Conservation (phyloP, 352 stramenopile species). For the Globisporangium iwayamae region DNA sequence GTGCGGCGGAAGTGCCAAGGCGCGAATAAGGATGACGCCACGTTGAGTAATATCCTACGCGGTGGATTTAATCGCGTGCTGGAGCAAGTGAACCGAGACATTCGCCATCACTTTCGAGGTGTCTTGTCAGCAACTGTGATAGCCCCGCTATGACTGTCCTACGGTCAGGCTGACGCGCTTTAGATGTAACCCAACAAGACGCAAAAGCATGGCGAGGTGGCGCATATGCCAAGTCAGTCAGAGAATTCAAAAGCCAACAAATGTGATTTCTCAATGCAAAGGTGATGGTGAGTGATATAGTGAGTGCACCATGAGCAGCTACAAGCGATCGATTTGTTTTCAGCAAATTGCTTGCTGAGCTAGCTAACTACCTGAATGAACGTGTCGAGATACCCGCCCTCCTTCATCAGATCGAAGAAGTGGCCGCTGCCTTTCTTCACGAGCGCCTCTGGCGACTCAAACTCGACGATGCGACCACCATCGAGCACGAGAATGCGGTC, state of each 20-base stretch:
- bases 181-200: background rate
- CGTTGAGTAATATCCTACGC: background rate
- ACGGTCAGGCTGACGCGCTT: background rate
- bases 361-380: background rate
- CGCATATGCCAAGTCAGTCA: background rate
- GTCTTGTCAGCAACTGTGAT: slow-evolving; percentile 35
- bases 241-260: background rate
- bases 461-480: slow-evolving; percentile 1
- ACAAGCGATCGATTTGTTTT: background rate
- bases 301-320: background rate
- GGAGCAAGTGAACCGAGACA: slow-evolving; percentile 52
- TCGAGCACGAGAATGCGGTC: slow-evolving; percentile 54
- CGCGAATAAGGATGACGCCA: slow-evolving; percentile 16
- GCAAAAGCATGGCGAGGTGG: background rate
- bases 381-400: background rate
- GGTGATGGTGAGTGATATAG: background rate
- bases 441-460: background rate
- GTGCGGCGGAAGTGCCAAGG: slow-evolving; percentile 54
- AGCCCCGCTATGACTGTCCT: slow-evolving; percentile 30
- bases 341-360: background rate
- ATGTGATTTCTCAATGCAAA: background rate
- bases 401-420: slow-evolving; percentile 4
- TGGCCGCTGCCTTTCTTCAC: slow-evolving; percentile 4
- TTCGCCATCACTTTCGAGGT: slow-evolving; percentile 44
- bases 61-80: slow-evolving; percentile 63